Conservation (phyloP, 75 land plant genomes). For the Picea sitchensis region DNA sequence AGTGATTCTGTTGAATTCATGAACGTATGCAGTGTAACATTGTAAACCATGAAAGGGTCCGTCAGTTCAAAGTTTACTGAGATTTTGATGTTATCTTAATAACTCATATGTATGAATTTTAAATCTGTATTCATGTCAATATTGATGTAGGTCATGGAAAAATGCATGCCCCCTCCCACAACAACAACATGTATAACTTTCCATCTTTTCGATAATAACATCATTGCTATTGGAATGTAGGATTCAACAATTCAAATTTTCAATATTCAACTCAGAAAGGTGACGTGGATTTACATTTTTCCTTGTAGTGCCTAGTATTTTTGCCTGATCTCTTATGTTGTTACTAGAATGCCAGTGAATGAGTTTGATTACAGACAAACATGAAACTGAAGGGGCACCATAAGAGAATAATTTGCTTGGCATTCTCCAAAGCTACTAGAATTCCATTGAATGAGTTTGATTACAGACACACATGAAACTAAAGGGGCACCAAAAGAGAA, state of each 20-base stretch:
- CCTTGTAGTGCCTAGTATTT: too few relatives aligned
- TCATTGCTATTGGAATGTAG: slow-evolving; percentile 86
- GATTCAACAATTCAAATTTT: slow-evolving; percentile 83
- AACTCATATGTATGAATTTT: too few relatives aligned
- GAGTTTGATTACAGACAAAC: slow-evolving; percentile 38
- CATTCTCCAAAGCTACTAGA: slow-evolving; percentile 40
- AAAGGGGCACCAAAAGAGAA: slow-evolving; percentile 52
- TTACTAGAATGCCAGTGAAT: neutral
- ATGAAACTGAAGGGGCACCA: slow-evolving; percentile 60
- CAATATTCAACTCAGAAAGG: slow-evolving; percentile 81
- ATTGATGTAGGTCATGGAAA: slow-evolving; percentile 65
- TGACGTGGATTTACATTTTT: slow-evolving; percentile 1
- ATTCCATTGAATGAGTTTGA: neutral
- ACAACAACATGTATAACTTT: slow-evolving; percentile 80
- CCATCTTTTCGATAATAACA: slow-evolving; percentile 83
- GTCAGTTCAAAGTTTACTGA: too few relatives aligned
- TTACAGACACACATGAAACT: slow-evolving; percentile 48
- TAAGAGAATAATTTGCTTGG: slow-evolving; percentile 69
- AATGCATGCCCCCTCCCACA: slow-evolving; percentile 89
- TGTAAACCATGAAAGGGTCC: neutral
- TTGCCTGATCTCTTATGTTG: too few relatives aligned
- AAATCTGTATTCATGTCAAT: neutral
- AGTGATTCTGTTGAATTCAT: neutral
- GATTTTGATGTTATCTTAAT: neutral
- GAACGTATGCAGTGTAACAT: neutral